Percentiles rank a stretch among this genome's conserved stretches.
These are phyloP conservation scores for Solanum rostratum DNA, from an alignment of 257 asterid species.

Conservation along the genomic window DNA sequence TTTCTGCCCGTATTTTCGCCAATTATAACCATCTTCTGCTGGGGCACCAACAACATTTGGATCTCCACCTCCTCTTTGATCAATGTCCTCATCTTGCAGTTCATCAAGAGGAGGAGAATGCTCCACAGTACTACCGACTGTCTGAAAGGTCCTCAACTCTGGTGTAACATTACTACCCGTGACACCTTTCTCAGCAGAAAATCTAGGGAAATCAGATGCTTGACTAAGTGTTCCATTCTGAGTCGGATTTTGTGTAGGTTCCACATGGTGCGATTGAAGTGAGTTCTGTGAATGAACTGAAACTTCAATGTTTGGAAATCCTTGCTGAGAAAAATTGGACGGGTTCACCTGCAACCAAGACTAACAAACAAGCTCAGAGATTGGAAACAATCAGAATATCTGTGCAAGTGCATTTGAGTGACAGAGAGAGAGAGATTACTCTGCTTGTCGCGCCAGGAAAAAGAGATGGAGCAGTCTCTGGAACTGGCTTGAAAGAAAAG, in stretches of 20 bases:
- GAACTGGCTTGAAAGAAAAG: constrained; percentile 48
- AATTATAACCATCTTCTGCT: constrained; percentile 68
- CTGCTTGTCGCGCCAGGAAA: constrained; percentile 26
- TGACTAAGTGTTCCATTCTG: constrained; percentile 16
- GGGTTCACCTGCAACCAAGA: constrained; percentile 19
- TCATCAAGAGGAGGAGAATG: constrained; percentile 57
- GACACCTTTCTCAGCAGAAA: constrained; percentile 21
- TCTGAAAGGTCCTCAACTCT: constrained; percentile 18
- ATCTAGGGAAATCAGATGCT: constrained; percentile 22
- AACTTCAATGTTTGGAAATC: constrained; percentile 28
- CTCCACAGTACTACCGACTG: constrained; percentile 20
- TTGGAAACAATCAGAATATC: not conserved
- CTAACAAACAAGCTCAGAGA: constrained; percentile 1
- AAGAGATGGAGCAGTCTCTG: constrained; percentile 35
- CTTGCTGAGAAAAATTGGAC: constrained; percentile 27
- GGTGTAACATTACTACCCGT: constrained; percentile 11
- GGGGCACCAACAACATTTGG: constrained; percentile 36
- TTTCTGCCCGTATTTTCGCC: constrained; percentile 91
- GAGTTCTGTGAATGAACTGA: constrained; percentile 25
- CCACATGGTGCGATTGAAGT: constrained; percentile 10
- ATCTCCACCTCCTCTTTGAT: constrained; percentile 48
- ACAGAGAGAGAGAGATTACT: constrained; percentile 27
- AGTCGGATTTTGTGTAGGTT: constrained; percentile 8
- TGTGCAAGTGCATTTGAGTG: not conserved
- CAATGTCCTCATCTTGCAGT: constrained; percentile 36